These are phyloP conservation scores for Candida germanica DNA, from an alignment of 805 yeast species.

Conservation along the genomic window DNA sequence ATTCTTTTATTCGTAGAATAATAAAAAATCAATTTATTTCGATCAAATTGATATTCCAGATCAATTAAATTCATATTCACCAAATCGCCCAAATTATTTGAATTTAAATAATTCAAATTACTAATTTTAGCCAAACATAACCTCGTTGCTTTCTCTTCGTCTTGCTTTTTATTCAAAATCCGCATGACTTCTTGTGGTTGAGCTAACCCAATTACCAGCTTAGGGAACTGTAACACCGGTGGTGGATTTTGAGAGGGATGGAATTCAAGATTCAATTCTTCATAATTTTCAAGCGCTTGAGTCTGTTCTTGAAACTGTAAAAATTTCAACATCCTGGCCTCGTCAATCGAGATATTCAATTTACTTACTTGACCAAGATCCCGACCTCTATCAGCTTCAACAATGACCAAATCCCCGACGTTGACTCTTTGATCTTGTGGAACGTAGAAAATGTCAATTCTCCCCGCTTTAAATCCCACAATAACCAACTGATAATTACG, in stretches of 20 bases:
- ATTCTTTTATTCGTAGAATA: conserved; percentile 58
- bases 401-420: conserved; percentile 67
- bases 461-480: conserved; percentile 74
- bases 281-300: conserved; percentile 47
- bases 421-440: conserved; percentile 24
- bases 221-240: conserved; percentile 58
- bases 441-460: conserved; percentile 73
- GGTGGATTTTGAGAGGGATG: conserved; percentile 24
- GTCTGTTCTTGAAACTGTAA: conserved; percentile 71
- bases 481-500: conserved; percentile 45
- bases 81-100: conserved; percentile 13
- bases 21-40: conserved; percentile 72
- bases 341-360: conserved; percentile 57
- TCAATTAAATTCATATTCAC: conserved; percentile 59
- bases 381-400: conserved; percentile 79
- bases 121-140: conserved; percentile 58
- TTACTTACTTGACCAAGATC: conserved; percentile 69
- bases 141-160: conserved; percentile 66
- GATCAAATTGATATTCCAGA: conserved; percentile 80
- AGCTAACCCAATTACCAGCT: conserved; percentile 63
- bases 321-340: conserved; percentile 64
- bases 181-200: conserved; percentile 58
- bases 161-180: conserved; percentile 55
- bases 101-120: conserved; percentile 19
- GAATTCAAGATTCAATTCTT: conserved; percentile 5